Evolutionary conservation across 202 grass and related monocot genomes (phyloP).

Genomic region (Saccharum hybrid): DNA sequence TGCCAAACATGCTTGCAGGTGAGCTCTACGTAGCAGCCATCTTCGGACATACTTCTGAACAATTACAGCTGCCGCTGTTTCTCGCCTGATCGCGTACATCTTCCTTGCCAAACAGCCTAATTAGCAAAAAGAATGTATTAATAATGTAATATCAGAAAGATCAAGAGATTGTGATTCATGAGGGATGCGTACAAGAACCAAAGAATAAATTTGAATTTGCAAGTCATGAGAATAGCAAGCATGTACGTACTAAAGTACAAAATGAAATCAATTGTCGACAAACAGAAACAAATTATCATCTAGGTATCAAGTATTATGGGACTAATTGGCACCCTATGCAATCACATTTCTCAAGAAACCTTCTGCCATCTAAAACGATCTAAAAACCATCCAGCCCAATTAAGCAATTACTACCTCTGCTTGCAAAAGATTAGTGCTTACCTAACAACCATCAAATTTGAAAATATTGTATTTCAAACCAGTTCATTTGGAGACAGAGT

Average conservation of each 20-base stretch:
- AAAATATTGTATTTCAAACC: background rate
- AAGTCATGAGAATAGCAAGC: conserved; percentile 9
- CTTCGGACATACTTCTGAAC: conserved; percentile 82
- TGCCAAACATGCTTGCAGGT: conserved; percentile 61
- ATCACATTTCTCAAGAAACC: background rate
- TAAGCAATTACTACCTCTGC: background rate
- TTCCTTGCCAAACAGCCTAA: conserved; percentile 81
- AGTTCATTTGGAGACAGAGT: background rate
- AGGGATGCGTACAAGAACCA: conserved; percentile 25
- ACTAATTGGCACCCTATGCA: background rate
- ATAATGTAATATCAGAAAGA: conserved; percentile 25
- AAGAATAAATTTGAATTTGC: background rate
- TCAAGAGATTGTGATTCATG: conserved; percentile 17
- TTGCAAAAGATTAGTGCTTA: background rate
- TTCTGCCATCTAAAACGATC: background rate
- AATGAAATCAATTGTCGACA: background rate
- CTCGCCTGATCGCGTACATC: conserved; percentile 66
- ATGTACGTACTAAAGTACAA: background rate
- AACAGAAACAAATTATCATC: background rate
- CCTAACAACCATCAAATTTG: background rate
- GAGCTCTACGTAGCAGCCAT: conserved; percentile 53
- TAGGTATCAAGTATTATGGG: background rate
- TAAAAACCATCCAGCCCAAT: background rate
- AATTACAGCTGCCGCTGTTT: conserved; percentile 61
- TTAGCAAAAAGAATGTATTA: conserved; percentile 40